Conservation (phyloP, 176 grass and related monocot species). For the maize (Zea mays) region Zm-B73-REFERENCE-NAM-5.0 NC_050101.1:172601501-172602000, state of each 20-base stretch:
- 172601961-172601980: neutral
- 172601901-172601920: conserved; percentile 9
- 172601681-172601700: conserved; percentile 87
- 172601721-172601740: conserved; percentile 95
- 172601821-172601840: conserved; percentile 28
- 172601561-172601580: conserved; percentile 81
- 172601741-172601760: conserved; percentile 84
- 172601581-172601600: conserved; percentile 99
- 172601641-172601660: conserved; percentile 40
- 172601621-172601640: conserved; percentile 2
- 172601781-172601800: conserved; percentile 87
- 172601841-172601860: neutral
- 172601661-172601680: conserved; percentile 72
- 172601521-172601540: conserved; percentile 67
- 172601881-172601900: conserved; percentile 9
- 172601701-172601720: conserved; percentile 84
- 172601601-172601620: conserved; percentile 74
- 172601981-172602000: neutral
- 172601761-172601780: conserved; percentile 81
- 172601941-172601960: neutral
- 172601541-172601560: conserved; percentile 28
- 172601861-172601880: neutral
- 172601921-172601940: neutral
- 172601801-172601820: conserved; percentile 98
- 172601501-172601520: conserved; percentile 65